These are phyloP conservation scores for Rhizophora mangle DNA, from an alignment of 345 rosid genomes.

Conservation along the genomic window DNA sequence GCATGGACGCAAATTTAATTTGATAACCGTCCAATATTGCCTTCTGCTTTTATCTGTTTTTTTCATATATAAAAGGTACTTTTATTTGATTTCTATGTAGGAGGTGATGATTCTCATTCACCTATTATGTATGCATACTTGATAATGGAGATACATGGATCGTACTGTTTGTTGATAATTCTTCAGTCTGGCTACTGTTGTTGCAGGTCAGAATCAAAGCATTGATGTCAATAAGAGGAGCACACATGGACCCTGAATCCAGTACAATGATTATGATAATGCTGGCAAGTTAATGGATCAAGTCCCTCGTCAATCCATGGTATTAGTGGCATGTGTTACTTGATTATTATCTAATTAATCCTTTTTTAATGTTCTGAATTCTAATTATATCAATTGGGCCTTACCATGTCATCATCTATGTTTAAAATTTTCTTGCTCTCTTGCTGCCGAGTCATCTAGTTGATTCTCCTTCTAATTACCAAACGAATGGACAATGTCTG, in stretches of 20 bases:
- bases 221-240: too few relatives aligned
- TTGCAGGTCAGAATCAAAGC: too few relatives aligned
- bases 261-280: not conserved
- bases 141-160: slow-evolving; percentile 53
- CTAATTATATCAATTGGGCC: not conserved
- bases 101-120: slow-evolving; percentile 56
- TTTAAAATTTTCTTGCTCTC: not conserved
- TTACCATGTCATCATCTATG: not conserved
- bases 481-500: too few relatives aligned
- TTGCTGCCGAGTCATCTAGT: not conserved
- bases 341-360: too few relatives aligned
- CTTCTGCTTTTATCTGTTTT: slow-evolving; percentile 3
- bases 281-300: too few relatives aligned
- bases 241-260: too few relatives aligned
- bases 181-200: too few relatives aligned
- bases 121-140: slow-evolving; percentile 40
- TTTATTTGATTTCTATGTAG: slow-evolving; percentile 61
- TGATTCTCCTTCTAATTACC: not conserved
- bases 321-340: too few relatives aligned
- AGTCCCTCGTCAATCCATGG: too few relatives aligned
- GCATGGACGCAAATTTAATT: not conserved
- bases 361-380: not conserved
- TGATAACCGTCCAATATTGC: not conserved
- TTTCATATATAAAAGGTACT: slow-evolving; percentile 3
- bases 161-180: slow-evolving; percentile 34